phyloP scores from a whole-genome alignment of 2,329 filamentous ascomycete genomes.

The Elsinoe necatrix region DNA sequence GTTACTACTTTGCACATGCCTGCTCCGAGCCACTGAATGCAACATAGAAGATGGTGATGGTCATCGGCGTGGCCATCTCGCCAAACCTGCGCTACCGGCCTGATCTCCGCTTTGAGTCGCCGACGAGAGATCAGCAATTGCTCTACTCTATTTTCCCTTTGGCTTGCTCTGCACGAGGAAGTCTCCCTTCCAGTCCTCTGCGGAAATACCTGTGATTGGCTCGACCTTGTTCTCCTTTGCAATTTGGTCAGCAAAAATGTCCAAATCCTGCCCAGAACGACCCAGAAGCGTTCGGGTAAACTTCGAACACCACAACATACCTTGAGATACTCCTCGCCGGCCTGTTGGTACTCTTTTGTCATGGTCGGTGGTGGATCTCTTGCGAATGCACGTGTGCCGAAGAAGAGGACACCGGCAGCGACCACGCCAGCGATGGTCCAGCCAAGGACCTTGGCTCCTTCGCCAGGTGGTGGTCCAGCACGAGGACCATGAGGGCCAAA shows the following conservation, averaged over 20 bases:
- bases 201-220: constrained; percentile 74
- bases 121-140: background rate
- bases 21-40: background rate
- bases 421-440: constrained; percentile 62
- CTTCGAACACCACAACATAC: constrained; percentile 45
- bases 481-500: constrained; percentile 96
- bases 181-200: constrained; percentile 67
- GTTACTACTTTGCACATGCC: constrained; percentile 7
- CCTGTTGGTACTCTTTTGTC: constrained; percentile 96
- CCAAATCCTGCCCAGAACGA: background rate
- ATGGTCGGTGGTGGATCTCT: constrained; percentile 71
- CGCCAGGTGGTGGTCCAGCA: constrained; percentile 70
- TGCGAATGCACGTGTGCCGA: constrained; percentile 61
- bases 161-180: constrained; percentile 56
- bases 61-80: background rate
- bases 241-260: constrained; percentile 15
- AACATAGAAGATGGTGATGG: background rate
- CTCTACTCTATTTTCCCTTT: constrained; percentile 19
- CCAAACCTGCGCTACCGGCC: background rate
- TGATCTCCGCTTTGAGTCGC: background rate
- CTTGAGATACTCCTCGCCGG: constrained; percentile 86
- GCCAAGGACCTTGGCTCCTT: constrained; percentile 68
- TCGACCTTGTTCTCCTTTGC: constrained; percentile 71
- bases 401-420: constrained; percentile 64
- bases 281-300: constrained; percentile 16